Percentiles rank a stretch among this genome's conserved stretches.
These are phyloP conservation scores for Catharanthus roseus DNA, from an alignment of 257 asterid species.

Conservation along the genomic window DNA sequence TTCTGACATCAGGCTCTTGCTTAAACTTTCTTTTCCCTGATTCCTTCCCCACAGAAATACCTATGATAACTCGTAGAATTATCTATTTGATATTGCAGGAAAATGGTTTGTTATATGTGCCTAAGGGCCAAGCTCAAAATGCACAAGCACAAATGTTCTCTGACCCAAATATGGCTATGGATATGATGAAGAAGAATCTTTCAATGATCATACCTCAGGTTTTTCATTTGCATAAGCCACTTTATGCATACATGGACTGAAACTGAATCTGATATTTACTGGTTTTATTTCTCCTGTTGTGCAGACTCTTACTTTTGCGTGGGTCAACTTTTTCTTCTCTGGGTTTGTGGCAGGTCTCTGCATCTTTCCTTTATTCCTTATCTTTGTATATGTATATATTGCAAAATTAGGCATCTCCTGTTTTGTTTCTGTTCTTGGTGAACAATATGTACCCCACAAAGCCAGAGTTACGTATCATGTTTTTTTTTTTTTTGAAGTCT, in stretches of 20 bases:
- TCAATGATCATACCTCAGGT: conserved; percentile 98
- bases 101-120: conserved; percentile 73
- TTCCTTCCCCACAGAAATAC: neutral
- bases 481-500: no score
- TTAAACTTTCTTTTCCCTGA: neutral
- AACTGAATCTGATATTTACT: conserved; percentile 13
- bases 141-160: conserved; percentile 98
- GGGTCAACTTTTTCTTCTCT: conserved; percentile 98
- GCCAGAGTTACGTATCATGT: neutral
- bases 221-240: conserved; percentile 17
- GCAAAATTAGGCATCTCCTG: neutral
- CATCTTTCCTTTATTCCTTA: conserved; percentile 14
- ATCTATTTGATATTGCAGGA: conserved; percentile 49
- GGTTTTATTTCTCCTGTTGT: conserved; percentile 15
- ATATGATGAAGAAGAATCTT: conserved; percentile 94
- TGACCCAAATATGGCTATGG: conserved; percentile 99
- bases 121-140: conserved; percentile 84
- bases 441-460: neutral
- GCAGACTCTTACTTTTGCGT: conserved; percentile 95
- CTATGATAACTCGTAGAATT: neutral
- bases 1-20: neutral
- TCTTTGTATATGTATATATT: conserved; percentile 1
- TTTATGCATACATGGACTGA: conserved; percentile 9
- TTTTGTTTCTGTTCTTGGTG: neutral
- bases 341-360: conserved; percentile 94